These are phyloP conservation scores for Chlorella sp. DNA, from an alignment of 139 green algal species.

Conservation along the genomic window DNA sequence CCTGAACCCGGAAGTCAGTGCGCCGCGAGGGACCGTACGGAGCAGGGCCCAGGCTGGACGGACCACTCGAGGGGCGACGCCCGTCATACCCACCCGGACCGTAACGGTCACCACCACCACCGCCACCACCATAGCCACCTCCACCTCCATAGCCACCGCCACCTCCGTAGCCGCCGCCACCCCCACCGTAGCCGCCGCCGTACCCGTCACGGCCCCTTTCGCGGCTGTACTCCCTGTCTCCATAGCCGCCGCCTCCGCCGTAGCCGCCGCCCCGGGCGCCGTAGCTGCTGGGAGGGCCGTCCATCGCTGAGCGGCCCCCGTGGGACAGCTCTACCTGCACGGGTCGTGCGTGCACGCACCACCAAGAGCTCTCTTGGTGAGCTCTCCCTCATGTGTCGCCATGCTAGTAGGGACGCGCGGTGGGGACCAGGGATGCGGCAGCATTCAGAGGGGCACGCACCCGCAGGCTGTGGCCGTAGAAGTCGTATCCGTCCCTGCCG, in stretches of 20 bases:
- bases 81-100: not conserved
- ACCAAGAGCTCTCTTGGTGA: too few relatives aligned
- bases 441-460: conserved; percentile 17
- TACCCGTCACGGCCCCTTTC: too few relatives aligned
- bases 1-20: conserved; percentile 62
- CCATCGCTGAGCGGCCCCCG: not conserved
- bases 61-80: too few relatives aligned
- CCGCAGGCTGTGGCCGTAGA: conserved; percentile 69
- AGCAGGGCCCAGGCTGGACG: conserved; percentile 19
- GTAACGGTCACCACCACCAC: conserved; percentile 3
- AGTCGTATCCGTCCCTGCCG: conserved; percentile 84
- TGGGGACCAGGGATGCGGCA: too few relatives aligned
- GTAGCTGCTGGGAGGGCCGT: too few relatives aligned
- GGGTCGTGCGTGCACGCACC: not conserved
- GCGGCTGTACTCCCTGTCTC: too few relatives aligned
- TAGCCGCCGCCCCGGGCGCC: not conserved
- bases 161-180: not conserved
- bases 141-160: not conserved
- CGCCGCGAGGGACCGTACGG: conserved; percentile 31
- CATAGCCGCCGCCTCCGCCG: not conserved
- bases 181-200: too few relatives aligned
- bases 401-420: too few relatives aligned
- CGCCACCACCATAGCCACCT: conserved; percentile 15
- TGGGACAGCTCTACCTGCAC: conserved; percentile 39
- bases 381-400: too few relatives aligned